phyloP scores from a whole-genome alignment of 768 basidiomycete genomes.

The Boletales sp. region DNA sequence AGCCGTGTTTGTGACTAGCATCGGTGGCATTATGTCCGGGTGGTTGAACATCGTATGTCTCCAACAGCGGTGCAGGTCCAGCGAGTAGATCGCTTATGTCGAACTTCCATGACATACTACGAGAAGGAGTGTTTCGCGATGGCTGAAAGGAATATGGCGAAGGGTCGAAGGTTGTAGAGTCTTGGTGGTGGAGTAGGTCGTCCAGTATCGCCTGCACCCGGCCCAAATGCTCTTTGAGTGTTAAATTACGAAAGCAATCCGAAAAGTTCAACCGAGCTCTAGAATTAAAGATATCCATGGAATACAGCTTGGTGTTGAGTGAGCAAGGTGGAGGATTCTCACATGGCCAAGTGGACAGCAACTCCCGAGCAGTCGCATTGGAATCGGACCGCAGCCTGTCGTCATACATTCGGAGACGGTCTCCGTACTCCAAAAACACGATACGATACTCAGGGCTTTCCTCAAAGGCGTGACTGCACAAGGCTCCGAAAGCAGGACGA shows the following conservation, averaged over 20 bases:
- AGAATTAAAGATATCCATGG: background rate
- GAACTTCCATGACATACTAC: background rate
- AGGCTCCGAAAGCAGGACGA: background rate
- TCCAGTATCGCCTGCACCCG: background rate
- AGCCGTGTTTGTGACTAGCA: background rate
- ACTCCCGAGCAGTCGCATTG: background rate
- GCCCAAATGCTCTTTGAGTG: slow-evolving; percentile 2
- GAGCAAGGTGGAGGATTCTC: slow-evolving; percentile 3
- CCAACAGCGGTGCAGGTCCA: background rate
- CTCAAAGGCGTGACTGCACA: slow-evolving; percentile 1
- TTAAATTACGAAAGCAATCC: slow-evolving; percentile 12
- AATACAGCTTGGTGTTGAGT: background rate
- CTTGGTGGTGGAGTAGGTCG: background rate
- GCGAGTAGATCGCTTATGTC: background rate
- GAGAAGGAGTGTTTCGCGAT: background rate
- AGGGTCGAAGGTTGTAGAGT: background rate
- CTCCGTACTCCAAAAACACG: background rate
- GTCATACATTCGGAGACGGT: slow-evolving; percentile 1
- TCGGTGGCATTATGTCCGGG: background rate
- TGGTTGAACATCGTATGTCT: background rate
- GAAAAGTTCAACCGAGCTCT: background rate
- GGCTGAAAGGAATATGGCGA: background rate
- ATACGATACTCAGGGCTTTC: slow-evolving; percentile 1
- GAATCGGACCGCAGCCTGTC: background rate
- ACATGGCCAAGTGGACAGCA: slow-evolving; percentile 16